Percentiles rank a stretch among this genome's conserved stretches.
These are phyloP conservation scores for Glomus cerebriforme DNA, from an alignment of 192 early-diverging fungal species.

Conservation along the genomic window DNA sequence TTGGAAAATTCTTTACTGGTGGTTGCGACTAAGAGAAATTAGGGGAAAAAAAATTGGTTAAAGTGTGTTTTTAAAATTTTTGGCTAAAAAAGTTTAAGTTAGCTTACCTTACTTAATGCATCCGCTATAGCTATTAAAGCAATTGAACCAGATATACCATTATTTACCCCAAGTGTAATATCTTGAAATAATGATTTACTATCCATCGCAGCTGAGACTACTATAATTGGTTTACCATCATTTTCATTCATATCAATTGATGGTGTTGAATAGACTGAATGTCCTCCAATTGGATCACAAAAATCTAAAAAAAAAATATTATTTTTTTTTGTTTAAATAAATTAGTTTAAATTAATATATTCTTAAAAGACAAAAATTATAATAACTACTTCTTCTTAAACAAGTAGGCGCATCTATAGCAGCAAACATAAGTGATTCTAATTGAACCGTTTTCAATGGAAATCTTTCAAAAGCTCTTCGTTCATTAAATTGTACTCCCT, in stretches of 20 bases:
- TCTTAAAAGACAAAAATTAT: neutral
- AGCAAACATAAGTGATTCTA: slow-evolving; percentile 71
- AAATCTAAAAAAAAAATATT: slow-evolving; percentile 47
- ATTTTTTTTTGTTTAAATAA: too few relatives aligned
- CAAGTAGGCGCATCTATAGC: slow-evolving; percentile 68
- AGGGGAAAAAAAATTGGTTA: neutral
- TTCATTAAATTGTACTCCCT: slow-evolving; percentile 54
- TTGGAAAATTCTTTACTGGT: slow-evolving; percentile 47
- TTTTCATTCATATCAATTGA: slow-evolving; percentile 51
- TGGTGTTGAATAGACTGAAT: slow-evolving; percentile 70
- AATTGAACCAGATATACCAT: slow-evolving; percentile 61
- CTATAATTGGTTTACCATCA: slow-evolving; percentile 66
- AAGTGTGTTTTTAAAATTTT: too few relatives aligned
- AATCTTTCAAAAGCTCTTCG: slow-evolving; percentile 52
- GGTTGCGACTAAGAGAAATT: slow-evolving; percentile 42
- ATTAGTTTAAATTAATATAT: too few relatives aligned
- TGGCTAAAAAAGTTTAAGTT: neutral
- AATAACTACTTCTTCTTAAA: slow-evolving; percentile 61
- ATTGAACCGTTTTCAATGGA: slow-evolving; percentile 71
- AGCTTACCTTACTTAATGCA: slow-evolving; percentile 64
- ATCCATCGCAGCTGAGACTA: slow-evolving; percentile 68
- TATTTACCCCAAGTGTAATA: slow-evolving; percentile 56
- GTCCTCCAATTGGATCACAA: slow-evolving; percentile 68
- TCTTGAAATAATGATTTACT: slow-evolving; percentile 68
- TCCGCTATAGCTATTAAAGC: slow-evolving; percentile 68